Conservation (phyloP, 768 basidiomycete species). For the Lactarius psammicola region DNA sequence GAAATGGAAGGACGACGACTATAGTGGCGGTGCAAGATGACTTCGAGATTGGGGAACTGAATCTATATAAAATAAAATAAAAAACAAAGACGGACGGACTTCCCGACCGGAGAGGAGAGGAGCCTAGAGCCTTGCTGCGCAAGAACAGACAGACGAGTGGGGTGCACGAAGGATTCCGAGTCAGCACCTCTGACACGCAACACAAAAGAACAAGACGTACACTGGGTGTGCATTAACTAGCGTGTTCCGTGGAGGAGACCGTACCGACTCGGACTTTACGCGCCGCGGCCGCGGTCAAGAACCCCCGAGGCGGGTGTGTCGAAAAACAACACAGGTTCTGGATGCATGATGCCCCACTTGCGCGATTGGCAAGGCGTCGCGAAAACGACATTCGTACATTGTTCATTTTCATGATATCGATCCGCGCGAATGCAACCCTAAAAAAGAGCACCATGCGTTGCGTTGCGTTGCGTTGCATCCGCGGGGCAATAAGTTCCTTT, state of each 20-base stretch:
- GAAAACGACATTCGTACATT: neutral
- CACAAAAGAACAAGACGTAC: neutral
- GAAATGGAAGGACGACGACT: neutral
- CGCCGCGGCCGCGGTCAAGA: too few relatives aligned
- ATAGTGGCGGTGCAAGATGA: neutral
- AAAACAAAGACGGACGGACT: neutral
- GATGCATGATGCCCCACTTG: neutral
- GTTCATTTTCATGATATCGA: neutral
- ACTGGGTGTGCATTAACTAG: too few relatives aligned
- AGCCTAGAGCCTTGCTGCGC: too few relatives aligned
- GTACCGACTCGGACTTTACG: too few relatives aligned
- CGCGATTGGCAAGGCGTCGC: neutral
- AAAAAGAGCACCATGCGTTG: neutral
- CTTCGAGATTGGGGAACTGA: neutral
- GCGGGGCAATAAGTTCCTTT: neutral
- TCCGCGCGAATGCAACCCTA: neutral
- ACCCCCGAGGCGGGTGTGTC: too few relatives aligned
- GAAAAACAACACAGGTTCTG: neutral
- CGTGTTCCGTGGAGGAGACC: too few relatives aligned
- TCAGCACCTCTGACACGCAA: neutral
- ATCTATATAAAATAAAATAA: neutral
- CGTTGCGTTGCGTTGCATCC: neutral
- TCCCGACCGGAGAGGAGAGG: too few relatives aligned
- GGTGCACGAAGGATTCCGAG: neutral
- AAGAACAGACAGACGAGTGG: neutral